phyloP scores from a whole-genome alignment of 495 filamentous ascomycete genomes.

The Cercophora newfieldiana region DNA sequence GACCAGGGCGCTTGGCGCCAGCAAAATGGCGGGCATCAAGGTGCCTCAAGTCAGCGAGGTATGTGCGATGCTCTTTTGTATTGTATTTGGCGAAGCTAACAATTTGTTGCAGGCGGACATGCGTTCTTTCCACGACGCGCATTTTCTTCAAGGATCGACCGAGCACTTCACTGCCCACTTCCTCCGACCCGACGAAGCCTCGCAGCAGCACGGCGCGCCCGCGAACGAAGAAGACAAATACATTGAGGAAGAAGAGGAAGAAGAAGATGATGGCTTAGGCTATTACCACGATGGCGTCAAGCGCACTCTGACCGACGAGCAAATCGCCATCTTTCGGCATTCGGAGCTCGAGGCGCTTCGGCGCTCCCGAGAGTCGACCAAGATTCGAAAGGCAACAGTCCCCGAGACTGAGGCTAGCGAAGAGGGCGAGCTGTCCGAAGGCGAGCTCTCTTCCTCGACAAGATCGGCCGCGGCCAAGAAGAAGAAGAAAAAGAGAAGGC shows the following conservation, averaged over 20 bases:
- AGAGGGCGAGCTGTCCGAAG: conserved; percentile 28
- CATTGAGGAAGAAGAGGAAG: conserved; percentile 39
- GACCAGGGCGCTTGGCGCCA: conserved; percentile 16
- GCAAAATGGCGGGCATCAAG: conserved; percentile 32
- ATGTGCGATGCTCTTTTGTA: conserved; percentile 20
- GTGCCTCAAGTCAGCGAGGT: conserved; percentile 53
- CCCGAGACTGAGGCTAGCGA: conserved; percentile 17
- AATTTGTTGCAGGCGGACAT: not conserved
- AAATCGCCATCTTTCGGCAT: conserved; percentile 87
- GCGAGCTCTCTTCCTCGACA: conserved; percentile 30
- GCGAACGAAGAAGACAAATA: conserved; percentile 14
- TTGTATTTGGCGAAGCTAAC: not conserved
- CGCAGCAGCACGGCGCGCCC: conserved; percentile 11
- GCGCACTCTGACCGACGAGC: conserved; percentile 87
- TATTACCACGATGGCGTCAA: conserved; percentile 89
- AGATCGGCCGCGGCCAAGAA: conserved; percentile 32
- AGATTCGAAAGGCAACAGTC: conserved; percentile 20
- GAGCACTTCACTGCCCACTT: conserved; percentile 53
- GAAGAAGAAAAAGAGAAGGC: conserved; percentile 35
- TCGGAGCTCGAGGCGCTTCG: conserved; percentile 79
- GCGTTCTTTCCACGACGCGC: not conserved
- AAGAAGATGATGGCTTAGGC: conserved; percentile 73
- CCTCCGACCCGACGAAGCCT: conserved; percentile 35
- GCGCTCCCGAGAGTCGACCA: conserved; percentile 40
- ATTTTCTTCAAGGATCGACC: conserved; percentile 37